Conservation (phyloP, 371 early-diverging fungal species). For the Apophysomyces elegans region DNA sequence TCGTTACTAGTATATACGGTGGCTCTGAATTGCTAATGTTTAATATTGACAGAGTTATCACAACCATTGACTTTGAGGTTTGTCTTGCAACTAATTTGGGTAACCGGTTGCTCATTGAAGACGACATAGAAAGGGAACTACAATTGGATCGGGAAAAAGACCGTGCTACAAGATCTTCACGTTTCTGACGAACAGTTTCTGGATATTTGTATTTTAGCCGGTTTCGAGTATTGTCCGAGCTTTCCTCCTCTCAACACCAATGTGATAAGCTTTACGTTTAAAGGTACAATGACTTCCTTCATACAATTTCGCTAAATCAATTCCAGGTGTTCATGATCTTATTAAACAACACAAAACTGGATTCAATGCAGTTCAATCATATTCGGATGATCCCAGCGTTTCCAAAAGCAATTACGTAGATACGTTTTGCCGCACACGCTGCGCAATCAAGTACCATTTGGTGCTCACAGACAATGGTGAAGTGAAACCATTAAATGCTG, state of each 20-base stretch:
- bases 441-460: slow-evolving; percentile 75
- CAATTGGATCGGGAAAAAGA: slow-evolving; percentile 68
- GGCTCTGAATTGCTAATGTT: slow-evolving; percentile 80
- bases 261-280: slow-evolving; percentile 63
- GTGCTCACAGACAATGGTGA: slow-evolving; percentile 72
- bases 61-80: slow-evolving; percentile 66
- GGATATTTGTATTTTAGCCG: slow-evolving; percentile 83
- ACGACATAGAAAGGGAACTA: slow-evolving; percentile 61
- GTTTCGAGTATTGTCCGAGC: slow-evolving; percentile 75
- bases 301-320: not conserved
- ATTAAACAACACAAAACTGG: slow-evolving; percentile 75
- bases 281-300: slow-evolving; percentile 32
- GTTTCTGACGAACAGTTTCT: slow-evolving; percentile 77
- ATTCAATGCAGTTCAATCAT: slow-evolving; percentile 72
- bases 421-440: slow-evolving; percentile 72
- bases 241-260: slow-evolving; percentile 72
- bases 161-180: slow-evolving; percentile 65
- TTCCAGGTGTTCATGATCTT: slow-evolving; percentile 60
- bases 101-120: not conserved
- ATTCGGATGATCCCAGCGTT: slow-evolving; percentile 62
- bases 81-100: not conserved
- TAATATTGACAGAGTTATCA: slow-evolving; percentile 79
- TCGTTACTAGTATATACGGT: slow-evolving; percentile 74
- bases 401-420: slow-evolving; percentile 72
- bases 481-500: slow-evolving; percentile 71